phyloP scores from a whole-genome alignment of 2,329 filamentous ascomycete species.

The Calycina herbarum region DNA sequence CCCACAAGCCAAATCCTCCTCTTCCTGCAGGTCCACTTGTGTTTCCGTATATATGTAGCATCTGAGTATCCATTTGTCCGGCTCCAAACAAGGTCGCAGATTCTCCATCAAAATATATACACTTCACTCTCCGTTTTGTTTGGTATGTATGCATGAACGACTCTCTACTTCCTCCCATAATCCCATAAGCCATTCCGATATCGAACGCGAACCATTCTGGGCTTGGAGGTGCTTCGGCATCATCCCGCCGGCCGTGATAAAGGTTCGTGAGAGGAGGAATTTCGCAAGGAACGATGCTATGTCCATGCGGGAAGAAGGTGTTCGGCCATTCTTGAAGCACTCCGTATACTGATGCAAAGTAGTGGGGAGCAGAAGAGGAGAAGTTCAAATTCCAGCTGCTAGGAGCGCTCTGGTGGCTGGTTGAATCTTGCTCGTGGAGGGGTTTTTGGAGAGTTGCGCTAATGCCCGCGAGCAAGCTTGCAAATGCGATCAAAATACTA shows the following conservation, averaged over 20 bases:
- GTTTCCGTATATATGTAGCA: slow-evolving; percentile 51
- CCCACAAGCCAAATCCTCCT: slow-evolving; percentile 38
- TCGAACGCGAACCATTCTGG: slow-evolving; percentile 56
- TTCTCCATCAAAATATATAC: slow-evolving; percentile 53
- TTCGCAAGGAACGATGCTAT: slow-evolving; percentile 47
- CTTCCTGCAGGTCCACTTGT: slow-evolving; percentile 39
- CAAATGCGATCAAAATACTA: too few relatives aligned
- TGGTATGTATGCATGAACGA: slow-evolving; percentile 51
- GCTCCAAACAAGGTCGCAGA: slow-evolving; percentile 48
- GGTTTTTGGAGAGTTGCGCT: slow-evolving; percentile 5
- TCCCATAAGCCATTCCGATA: slow-evolving; percentile 54
- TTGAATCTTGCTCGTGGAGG: neutral
- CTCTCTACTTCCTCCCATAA: slow-evolving; percentile 47
- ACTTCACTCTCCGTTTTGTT: slow-evolving; percentile 44
- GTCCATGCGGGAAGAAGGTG: slow-evolving; percentile 52
- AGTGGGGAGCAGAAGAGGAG: slow-evolving; percentile 48
- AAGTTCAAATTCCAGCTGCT: slow-evolving; percentile 44
- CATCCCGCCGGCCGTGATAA: slow-evolving; percentile 50
- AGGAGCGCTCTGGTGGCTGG: neutral
- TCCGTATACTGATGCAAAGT: slow-evolving; percentile 48
- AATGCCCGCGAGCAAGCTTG: too few relatives aligned
- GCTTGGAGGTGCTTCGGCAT: slow-evolving; percentile 44
- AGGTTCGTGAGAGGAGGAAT: slow-evolving; percentile 49
- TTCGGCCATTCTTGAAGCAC: slow-evolving; percentile 52
- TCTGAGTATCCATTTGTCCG: slow-evolving; percentile 50